Evolutionary conservation across 495 filamentous ascomycete species (phyloP).

Genomic region (Hypoxylon intermedium): DNA sequence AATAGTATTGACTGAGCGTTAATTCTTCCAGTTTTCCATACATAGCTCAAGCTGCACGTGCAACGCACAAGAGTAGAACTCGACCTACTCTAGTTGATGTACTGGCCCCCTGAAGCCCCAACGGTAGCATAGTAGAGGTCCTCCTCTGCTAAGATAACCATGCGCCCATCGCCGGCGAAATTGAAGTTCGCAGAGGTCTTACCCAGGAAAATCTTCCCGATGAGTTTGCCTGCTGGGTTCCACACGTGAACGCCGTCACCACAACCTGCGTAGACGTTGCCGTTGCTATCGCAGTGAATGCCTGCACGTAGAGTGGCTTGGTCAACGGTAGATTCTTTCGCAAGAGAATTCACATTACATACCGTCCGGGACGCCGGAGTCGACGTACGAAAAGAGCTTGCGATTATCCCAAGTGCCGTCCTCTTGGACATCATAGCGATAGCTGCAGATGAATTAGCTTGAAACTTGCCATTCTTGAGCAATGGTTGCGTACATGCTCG

Average conservation of each 20-base stretch:
- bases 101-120: conserved; percentile 49
- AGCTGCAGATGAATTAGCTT: conserved; percentile 33
- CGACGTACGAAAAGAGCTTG: conserved; percentile 65
- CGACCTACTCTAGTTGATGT: conserved; percentile 13
- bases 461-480: background rate
- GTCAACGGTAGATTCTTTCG: background rate
- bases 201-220: conserved; percentile 64
- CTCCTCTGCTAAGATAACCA: conserved; percentile 59
- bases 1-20: background rate
- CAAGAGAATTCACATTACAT: conserved; percentile 2
- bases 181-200: conserved; percentile 60
- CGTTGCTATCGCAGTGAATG: conserved; percentile 64
- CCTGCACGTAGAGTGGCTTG: conserved; percentile 27
- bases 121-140: conserved; percentile 59
- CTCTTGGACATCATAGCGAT: conserved; percentile 49
- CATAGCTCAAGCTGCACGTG: background rate
- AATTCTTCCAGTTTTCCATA: background rate
- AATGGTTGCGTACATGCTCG: conserved; percentile 47
- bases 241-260: conserved; percentile 70
- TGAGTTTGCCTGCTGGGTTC: conserved; percentile 61
- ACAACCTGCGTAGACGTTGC: conserved; percentile 66
- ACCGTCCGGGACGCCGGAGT: conserved; percentile 63
- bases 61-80: background rate
- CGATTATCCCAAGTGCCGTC: conserved; percentile 54
- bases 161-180: conserved; percentile 60